These are phyloP conservation scores for Lichtheimia ornata DNA, from an alignment of 371 early-diverging fungal species.

Conservation along the genomic window DNA sequence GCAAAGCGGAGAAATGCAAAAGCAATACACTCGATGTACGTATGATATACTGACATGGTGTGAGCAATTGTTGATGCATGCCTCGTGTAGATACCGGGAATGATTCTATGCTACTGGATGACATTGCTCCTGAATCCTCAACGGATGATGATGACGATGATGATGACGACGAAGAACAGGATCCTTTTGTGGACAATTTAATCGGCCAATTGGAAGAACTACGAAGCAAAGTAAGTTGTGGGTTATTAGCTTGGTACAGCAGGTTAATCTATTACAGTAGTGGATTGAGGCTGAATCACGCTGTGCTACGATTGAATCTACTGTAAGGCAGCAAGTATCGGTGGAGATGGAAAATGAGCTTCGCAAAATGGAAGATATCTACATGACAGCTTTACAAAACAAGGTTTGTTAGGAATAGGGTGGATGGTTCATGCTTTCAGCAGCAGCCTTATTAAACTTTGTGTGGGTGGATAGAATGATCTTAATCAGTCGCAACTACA, in stretches of 20 bases:
- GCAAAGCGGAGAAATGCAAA: conserved; percentile 10
- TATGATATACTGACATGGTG: background rate
- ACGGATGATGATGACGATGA: conserved; percentile 33
- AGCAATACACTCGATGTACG: background rate
- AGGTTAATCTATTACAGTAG: conserved; percentile 14
- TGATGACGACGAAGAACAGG: conserved; percentile 39
- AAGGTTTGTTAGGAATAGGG: conserved; percentile 26
- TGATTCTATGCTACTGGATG: conserved; percentile 9
- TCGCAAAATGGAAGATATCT: conserved; percentile 43
- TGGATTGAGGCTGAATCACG: conserved; percentile 61
- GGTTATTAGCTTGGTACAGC: background rate
- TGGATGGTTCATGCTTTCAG: background rate
- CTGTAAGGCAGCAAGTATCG: conserved; percentile 54
- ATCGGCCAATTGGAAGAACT: conserved; percentile 48
- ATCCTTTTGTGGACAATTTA: conserved; percentile 49
- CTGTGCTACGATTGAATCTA: conserved; percentile 55
- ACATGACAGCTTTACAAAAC: conserved; percentile 32
- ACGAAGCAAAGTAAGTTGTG: conserved; percentile 32
- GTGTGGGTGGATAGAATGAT: conserved; percentile 14
- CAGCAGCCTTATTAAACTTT: no score
- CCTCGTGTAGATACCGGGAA: background rate
- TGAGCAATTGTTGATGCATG: no score
- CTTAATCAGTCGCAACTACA: conserved; percentile 17
- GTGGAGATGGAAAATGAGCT: conserved; percentile 46
- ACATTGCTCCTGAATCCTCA: background rate